A percentile compares a stretch with the other conserved stretches of the same genome.
Conservation (phyloP, 768 basidiomycete species). For the Grammothele lineata region DNA sequence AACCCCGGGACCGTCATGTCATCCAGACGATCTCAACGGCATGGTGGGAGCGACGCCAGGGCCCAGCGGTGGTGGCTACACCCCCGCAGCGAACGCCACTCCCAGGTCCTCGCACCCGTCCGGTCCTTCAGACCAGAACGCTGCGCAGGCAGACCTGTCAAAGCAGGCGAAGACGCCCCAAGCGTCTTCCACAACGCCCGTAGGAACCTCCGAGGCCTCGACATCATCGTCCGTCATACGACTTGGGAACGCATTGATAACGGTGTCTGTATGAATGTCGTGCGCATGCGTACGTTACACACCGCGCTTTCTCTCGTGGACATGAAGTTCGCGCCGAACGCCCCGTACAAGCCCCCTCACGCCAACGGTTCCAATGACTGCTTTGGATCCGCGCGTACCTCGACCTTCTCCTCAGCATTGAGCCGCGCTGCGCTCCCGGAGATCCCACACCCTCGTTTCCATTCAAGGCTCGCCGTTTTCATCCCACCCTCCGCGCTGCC, state of each 20-base stretch:
- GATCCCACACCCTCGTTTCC: conserved; percentile 30
- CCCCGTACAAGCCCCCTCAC: conserved; percentile 33
- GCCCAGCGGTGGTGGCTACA: no score
- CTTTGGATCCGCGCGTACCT: conserved; percentile 45
- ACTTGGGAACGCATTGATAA: conserved; percentile 83
- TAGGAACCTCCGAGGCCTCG: conserved; percentile 49
- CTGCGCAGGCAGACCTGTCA: conserved; percentile 45
- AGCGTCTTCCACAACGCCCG: conserved; percentile 23
- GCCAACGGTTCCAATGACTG: conserved; percentile 42
- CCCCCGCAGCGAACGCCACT: no score
- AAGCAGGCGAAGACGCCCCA: conserved; percentile 56
- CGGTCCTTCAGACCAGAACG: no score
- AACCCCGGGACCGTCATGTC: not conserved
- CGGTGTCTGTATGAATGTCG: conserved; percentile 82
- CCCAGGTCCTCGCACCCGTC: conserved; percentile 36
- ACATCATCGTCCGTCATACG: conserved; percentile 93
- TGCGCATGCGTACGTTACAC: conserved; percentile 91
- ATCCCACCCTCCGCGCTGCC: conserved; percentile 24
- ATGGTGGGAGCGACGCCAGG: conserved; percentile 2
- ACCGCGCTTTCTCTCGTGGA: conserved; percentile 75
- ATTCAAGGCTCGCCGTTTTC: conserved; percentile 30
- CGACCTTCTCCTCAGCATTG: conserved; percentile 26
- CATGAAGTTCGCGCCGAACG: conserved; percentile 31
- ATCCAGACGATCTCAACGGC: conserved; percentile 6
- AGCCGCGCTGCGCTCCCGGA: conserved; percentile 73